Evolutionary conservation across 305 asterid genomes (phyloP), one percentile per base, ranked within the genome.

Genomic region (Fraxinus angustifolia): DNA sequence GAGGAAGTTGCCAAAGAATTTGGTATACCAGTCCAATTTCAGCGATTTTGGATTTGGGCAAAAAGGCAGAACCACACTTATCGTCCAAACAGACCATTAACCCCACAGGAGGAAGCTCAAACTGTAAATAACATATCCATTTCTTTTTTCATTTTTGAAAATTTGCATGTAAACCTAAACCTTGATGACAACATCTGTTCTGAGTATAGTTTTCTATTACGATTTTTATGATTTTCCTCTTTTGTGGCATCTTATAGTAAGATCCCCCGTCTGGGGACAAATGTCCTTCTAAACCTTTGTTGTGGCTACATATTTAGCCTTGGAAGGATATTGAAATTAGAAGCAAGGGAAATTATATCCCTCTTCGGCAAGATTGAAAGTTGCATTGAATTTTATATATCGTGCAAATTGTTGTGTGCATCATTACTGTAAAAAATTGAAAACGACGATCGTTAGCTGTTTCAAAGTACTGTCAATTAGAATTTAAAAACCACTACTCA

Each of bases 21-120:
- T 81, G 93, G 94, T 73, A 86, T 92, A 83, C 97, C 97, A 23
- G 90, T 92, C 76, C 92, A 90, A 82, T 87, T 84, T 87, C 97
- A 92, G 83, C 94, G 97, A 12, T 92, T 90, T 82, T 92, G 97
- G 97, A 77, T 91, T 58, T 92, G 97, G 97, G 97, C 97, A 38
- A 92, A 91, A 78, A 88, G 97, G 71, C 97, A 91, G 85, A 92
- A 92, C 88, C 94, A 92, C 78, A 93, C 97, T 19, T 93, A 87
- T 62, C 96, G 97, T 38, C 94, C 97, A 14, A 92, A 90, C 84
- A 89, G 97, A 48, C 96, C 97, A 28, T 85, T 92, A 83, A 89
- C 96, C 16, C 86, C 93, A 33, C 93, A 90, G 60, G 97, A 92
- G 86, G 97, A 92, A 85, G 78, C 90, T 75, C 96, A 91, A 82